Percentiles rank a stretch among this genome's conserved stretches.
These are phyloP conservation scores for Theobroma grandiflorum DNA, from an alignment of 441 rosid species.

Conservation along the genomic window DNA sequence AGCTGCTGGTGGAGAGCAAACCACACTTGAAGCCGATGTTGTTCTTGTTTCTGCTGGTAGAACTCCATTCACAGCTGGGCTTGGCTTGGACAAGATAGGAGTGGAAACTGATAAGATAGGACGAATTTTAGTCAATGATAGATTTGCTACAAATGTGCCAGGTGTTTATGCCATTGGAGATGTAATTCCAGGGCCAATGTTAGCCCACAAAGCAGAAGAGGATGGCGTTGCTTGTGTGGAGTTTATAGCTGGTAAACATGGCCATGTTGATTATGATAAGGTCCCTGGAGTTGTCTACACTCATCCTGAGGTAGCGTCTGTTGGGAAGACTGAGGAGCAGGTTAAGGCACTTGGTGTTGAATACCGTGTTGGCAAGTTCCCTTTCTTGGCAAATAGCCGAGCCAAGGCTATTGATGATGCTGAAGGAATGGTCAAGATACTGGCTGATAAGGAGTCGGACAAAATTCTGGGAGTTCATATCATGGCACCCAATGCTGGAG, in stretches of 20 bases:
- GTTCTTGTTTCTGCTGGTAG: constrained; percentile 98
- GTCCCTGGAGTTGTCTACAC: constrained; percentile 99
- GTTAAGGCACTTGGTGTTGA: constrained; percentile 76
- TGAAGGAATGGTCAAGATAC: constrained; percentile 89
- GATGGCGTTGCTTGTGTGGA: constrained; percentile 98
- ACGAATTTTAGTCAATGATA: constrained; percentile 79
- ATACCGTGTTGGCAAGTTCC: constrained; percentile 94
- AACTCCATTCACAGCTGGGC: constrained; percentile 86
- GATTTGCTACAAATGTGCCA: constrained; percentile 79
- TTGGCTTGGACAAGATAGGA: constrained; percentile 88
- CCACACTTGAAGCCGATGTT: constrained; percentile 89
- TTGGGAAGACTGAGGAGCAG: constrained; percentile 98
- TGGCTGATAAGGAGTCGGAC: constrained; percentile 96
- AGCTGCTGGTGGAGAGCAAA: constrained; percentile 87
- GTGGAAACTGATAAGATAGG: constrained; percentile 93
- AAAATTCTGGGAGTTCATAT: constrained; percentile 97
- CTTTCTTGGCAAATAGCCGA: constrained; percentile 96
- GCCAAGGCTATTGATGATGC: constrained; percentile 97
- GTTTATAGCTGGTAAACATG: constrained; percentile 95
- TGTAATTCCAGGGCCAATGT: constrained; percentile 98
- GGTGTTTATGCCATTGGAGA: constrained; percentile 95
- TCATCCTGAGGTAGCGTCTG: constrained; percentile 96
- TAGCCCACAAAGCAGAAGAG: constrained; percentile 99
- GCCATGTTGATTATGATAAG: constrained; percentile 95
- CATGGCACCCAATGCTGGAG: constrained; percentile 95